Base-by-base conservation (phyloP, 371 early-diverging fungal species). In the Mortierella sp. region DNA sequence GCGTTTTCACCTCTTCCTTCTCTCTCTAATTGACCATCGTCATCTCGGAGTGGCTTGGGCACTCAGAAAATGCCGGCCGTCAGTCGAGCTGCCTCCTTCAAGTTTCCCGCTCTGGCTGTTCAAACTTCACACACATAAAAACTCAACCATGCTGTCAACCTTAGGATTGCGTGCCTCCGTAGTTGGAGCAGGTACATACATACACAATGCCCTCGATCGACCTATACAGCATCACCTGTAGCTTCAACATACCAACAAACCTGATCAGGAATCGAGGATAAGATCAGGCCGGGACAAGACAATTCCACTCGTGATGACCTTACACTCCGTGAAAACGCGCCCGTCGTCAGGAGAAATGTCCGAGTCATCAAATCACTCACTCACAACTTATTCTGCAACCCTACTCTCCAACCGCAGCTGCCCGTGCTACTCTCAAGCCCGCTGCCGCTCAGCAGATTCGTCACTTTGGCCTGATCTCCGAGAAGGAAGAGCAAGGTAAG, bases 401-500 rank as follows among this genome's bases (percentile, higher is more conserved):
- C 54, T 32, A 70, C 54, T 24, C 32, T 49, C 51, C 32, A 35
- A 7, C 24, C 38, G 18, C 48, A 77, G 77, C 77, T 77, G 80
- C 75, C 27, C 75, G 80, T 49, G 75, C 70, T 48, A 29, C 80
- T 6, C n/a, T 80, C 71, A 75, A 71, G 75, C 80, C 75, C 35
- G 35, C 71, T 60, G 75, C 75, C 49, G 12, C 75, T 24, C 75
- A 80, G 65, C 80, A 80, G 75, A 71, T 75, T 56, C 80, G 80
- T 72, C 80, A 80, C 63, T 75, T 80, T 51, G 75, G 80, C 43
- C 41, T 80, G 51, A 63, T 80, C 49, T 75, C 80, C 49, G 80
- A 80, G 41, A 75, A 80, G 65, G 80, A 80, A 55, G 80, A 80
- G 75, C 75, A 80, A 75, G 91, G 91, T 12, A 90, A 90, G 75